Evolutionary conservation across 192 early-diverging fungal genomes (phyloP).

Genomic region (Backusella circina): DNA sequence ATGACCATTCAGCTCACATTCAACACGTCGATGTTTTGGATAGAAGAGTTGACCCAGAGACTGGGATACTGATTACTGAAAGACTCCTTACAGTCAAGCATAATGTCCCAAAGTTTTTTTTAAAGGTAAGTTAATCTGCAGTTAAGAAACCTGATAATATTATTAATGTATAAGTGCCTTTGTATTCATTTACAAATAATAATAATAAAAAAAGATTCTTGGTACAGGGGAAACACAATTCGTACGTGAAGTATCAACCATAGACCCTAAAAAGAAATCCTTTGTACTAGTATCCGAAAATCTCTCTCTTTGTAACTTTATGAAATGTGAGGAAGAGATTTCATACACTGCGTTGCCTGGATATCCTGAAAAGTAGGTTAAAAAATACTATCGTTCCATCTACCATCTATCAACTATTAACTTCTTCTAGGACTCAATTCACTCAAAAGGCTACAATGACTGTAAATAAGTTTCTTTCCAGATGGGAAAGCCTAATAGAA

Average conservation of each 20-base stretch:
- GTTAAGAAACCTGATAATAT: background rate
- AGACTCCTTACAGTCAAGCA: slow-evolving; percentile 86
- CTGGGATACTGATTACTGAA: slow-evolving; percentile 83
- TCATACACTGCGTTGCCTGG: slow-evolving; percentile 64
- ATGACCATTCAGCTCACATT: slow-evolving; percentile 86
- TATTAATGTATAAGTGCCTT: background rate
- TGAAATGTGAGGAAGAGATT: slow-evolving; percentile 83
- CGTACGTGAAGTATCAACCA: slow-evolving; percentile 83
- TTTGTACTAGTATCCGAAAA: slow-evolving; percentile 77
- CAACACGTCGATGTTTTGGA: slow-evolving; percentile 86
- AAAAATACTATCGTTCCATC: background rate
- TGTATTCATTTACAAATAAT: background rate
- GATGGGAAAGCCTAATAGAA: slow-evolving; percentile 70
- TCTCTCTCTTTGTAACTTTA: slow-evolving; percentile 76
- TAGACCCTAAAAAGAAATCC: slow-evolving; percentile 72
- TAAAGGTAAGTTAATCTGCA: slow-evolving; percentile 32
- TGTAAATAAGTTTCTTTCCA: slow-evolving; percentile 62
- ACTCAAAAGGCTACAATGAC: slow-evolving; percentile 78
- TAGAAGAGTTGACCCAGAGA: slow-evolving; percentile 73
- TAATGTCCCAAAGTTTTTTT: slow-evolving; percentile 72
- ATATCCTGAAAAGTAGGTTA: slow-evolving; percentile 33
- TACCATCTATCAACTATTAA: slow-evolving; percentile 40
- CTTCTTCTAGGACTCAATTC: slow-evolving; percentile 59
- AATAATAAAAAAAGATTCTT: slow-evolving; percentile 42
- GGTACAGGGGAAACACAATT: slow-evolving; percentile 70